Conservation (phyloP, 129 eudicot genomes). For the Rutidosis leptorrhynchoides region DNA sequence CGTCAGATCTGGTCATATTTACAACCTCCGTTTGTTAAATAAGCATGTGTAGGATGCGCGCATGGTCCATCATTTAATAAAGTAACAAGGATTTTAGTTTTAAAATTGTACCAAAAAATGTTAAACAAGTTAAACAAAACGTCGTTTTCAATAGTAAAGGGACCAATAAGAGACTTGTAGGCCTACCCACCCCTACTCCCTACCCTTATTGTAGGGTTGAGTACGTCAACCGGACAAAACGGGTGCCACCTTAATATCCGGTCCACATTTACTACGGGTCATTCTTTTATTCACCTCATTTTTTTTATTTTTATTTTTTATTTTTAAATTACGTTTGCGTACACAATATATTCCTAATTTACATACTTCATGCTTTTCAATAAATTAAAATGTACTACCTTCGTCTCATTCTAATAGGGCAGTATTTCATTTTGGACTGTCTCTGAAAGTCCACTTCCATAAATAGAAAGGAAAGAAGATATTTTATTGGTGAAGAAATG, state of each 20-base stretch:
- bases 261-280: constrained; percentile 25
- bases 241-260: constrained; percentile 63
- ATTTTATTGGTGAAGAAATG: no score
- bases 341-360: no score
- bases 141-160: constrained; percentile 35
- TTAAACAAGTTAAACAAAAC: constrained; percentile 13
- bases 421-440: no score
- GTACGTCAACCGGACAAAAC: constrained; percentile 57
- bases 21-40: neutral
- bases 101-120: constrained; percentile 27
- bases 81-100: neutral
- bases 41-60: constrained; percentile 22
- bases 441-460: no score
- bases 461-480: no score
- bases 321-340: neutral
- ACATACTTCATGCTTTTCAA: no score
- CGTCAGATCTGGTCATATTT: neutral
- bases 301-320: neutral
- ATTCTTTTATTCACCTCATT: constrained; percentile 23
- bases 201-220: neutral
- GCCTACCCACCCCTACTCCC: constrained; percentile 9
- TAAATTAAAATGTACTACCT: no score
- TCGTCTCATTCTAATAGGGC: no score
- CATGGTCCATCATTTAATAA: constrained; percentile 1
- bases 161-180: constrained; percentile 47